A percentile compares a stretch with the other conserved stretches of the same genome.
phyloP scores from a whole-genome alignment of 108 stramenopile genomes.

The Pseudonitzschia delicatissima region DNA sequence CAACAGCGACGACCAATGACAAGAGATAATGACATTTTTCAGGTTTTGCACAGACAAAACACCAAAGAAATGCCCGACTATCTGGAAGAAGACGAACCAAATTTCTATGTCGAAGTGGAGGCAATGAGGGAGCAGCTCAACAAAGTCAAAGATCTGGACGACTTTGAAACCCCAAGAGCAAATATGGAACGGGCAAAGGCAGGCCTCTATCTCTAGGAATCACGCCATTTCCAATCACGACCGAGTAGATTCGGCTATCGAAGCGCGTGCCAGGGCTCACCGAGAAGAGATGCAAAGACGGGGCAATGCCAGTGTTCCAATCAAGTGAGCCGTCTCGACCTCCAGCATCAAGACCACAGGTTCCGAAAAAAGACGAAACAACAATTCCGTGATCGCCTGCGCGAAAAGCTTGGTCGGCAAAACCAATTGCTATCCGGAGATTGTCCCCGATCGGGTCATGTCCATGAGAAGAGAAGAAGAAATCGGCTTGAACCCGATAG shows the following conservation, averaged over 20 bases:
- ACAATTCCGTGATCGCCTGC: background rate
- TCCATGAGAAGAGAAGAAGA: background rate
- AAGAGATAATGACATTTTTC: background rate
- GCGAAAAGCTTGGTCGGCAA: background rate
- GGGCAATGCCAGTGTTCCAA: no score
- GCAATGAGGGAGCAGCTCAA: constrained; percentile 18
- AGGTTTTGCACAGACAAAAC: background rate
- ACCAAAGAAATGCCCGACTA: background rate
- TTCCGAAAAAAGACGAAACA: background rate
- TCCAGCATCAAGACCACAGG: background rate
- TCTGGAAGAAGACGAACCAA: constrained; percentile 3
- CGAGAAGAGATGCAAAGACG: no score
- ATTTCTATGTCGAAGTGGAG: constrained; percentile 27
- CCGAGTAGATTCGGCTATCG: no score
- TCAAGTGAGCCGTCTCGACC: no score
- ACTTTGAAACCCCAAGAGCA: constrained; percentile 20
- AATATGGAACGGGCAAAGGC: no score
- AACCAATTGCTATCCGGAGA: constrained; percentile 3
- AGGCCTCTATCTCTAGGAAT: no score
- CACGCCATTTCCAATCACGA: no score
- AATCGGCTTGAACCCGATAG: no score
- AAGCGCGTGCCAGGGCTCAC: no score
- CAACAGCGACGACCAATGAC: background rate
- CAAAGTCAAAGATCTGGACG: constrained; percentile 18
- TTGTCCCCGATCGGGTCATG: constrained; percentile 1